phyloP scores from a whole-genome alignment of 345 rosid species.

The Pugionium dolabratum region DNA sequence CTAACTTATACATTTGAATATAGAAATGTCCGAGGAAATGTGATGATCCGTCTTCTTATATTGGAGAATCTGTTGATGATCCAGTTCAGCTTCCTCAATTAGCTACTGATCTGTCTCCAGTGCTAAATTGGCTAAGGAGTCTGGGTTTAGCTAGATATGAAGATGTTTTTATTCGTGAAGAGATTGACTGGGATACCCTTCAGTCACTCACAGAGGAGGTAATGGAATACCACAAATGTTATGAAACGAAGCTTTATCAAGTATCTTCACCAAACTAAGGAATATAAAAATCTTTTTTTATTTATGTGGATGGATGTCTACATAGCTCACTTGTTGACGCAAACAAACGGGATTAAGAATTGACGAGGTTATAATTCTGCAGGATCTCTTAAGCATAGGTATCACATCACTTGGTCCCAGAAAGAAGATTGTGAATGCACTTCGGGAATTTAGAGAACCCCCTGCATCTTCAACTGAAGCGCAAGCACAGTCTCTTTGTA shows the following conservation, averaged over 20 bases:
- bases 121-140: slow-evolving; percentile 59
- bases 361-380: slow-evolving; percentile 4
- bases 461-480: slow-evolving; percentile 32
- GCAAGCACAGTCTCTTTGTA: slow-evolving; percentile 31
- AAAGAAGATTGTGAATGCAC: slow-evolving; percentile 84
- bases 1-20: slow-evolving; percentile 10
- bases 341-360: background rate
- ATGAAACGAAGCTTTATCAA: background rate
- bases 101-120: slow-evolving; percentile 61
- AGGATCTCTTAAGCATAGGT: slow-evolving; percentile 83
- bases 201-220: slow-evolving; percentile 89
- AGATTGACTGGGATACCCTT: slow-evolving; percentile 87
- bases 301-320: background rate
- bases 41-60: slow-evolving; percentile 22
- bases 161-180: slow-evolving; percentile 70
- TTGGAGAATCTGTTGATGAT: slow-evolving; percentile 41
- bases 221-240: background rate
- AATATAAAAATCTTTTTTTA: no score
- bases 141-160: slow-evolving; percentile 70
- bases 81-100: slow-evolving; percentile 44
- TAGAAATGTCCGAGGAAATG: slow-evolving; percentile 46
- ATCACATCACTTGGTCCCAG: slow-evolving; percentile 88
- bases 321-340: slow-evolving; percentile 7
- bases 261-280: background rate
- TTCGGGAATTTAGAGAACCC: slow-evolving; percentile 52